Base-by-base conservation (phyloP, 257 asterid genomes). In the Prunella vulgaris region DNA sequence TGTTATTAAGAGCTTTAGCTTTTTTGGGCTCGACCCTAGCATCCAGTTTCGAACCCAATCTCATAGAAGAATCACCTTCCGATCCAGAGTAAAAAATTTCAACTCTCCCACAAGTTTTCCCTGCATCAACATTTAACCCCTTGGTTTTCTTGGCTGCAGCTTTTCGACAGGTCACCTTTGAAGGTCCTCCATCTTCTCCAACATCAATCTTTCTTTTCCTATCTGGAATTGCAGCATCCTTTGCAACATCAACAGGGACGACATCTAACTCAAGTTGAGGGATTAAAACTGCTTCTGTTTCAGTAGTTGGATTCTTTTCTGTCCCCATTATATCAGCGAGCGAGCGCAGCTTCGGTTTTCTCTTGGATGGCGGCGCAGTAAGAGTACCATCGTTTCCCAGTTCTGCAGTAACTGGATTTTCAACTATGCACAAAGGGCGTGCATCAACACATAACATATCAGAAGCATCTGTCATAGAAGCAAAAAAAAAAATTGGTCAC, bases 291-390 rank as follows among this genome's bases (percentile, higher is more conserved):
- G 74, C 49, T 74, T 74, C 89, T 28, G 44, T 60, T 61, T 82
- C 82, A 9, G 80, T 53, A 33, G 24, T 66, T 22, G 80, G 64
- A 42, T 68, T 75, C 74, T 27, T 80, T 68, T 79, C 77, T 32
- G 72, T 88, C 68, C 73, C 80, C 85, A 94, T 65, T 63, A 94
- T 82, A 67, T 94, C 97, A 42, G 90, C 80, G 76, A 91, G 71
- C 73, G 79, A 84, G 28, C 96, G 96, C 67, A 89, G 66, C 79
- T 88, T 93, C 46, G 80, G 83, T 71, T 78, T 79, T 73, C 87
- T 85, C 67, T 76, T 79, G 40, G 54, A 73, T 1, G 79, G 71
- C 44, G 71, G 3, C 35, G 71, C 78, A 80, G 30, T 72, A 56
- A 74, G 17, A 66, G 65, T 40, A 28, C 71, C 86, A 9, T 88